Evolutionary conservation across 192 early-diverging fungal species (phyloP).

Genomic region (Chytriomyces sp.): DNA sequence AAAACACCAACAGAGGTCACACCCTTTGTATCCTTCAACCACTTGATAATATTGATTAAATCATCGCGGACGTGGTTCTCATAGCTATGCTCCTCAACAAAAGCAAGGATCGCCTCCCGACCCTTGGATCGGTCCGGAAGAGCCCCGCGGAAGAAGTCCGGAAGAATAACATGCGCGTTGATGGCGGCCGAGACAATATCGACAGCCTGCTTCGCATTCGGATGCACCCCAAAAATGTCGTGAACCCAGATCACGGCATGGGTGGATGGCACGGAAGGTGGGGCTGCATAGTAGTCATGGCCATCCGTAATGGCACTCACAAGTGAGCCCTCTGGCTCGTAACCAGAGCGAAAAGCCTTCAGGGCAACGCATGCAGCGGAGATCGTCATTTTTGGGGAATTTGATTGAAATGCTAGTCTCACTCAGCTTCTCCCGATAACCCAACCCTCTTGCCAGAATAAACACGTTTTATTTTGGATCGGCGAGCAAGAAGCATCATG

Average conservation of each 20-base stretch:
- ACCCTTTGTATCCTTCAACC: conserved; percentile 4
- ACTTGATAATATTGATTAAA: background rate
- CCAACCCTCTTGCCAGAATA: no score
- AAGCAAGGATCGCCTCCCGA: background rate
- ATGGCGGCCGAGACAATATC: background rate
- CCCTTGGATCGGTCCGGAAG: background rate
- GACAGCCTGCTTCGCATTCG: conserved; percentile 5
- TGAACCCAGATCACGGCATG: background rate
- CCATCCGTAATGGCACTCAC: background rate
- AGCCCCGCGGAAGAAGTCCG: conserved; percentile 8
- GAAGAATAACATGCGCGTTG: background rate
- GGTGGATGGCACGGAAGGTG: background rate
- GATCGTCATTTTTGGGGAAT: no score
- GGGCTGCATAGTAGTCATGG: background rate
- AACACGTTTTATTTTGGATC: no score
- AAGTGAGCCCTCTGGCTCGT: background rate
- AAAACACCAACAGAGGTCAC: conserved; percentile 3
- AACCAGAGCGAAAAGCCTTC: background rate
- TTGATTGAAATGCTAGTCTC: no score
- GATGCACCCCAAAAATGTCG: conserved; percentile 4
- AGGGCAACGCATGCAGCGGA: background rate
- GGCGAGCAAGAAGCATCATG: no score
- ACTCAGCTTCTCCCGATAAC: no score
- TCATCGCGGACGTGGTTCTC: background rate
- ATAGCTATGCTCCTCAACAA: background rate